Conservation (phyloP, 2,329 filamentous ascomycete genomes). For the Cadophora malorum region DNA sequence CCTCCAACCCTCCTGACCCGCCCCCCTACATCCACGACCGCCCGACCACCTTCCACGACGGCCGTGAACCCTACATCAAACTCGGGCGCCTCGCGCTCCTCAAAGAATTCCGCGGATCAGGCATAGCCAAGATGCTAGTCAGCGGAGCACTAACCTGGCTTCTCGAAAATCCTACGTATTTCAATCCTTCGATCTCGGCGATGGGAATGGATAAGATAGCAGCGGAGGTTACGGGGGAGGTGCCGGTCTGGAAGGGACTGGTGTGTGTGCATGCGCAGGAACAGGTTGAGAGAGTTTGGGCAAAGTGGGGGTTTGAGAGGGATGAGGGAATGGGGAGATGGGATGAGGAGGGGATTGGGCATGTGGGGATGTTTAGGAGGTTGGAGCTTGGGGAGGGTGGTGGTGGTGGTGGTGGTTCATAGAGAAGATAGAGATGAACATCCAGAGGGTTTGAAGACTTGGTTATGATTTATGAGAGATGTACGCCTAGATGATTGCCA, state of each 20-base stretch:
- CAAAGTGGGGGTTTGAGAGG: constrained; percentile 72
- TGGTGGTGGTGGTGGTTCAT: background rate
- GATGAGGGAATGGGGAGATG: constrained; percentile 79
- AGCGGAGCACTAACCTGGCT: constrained; percentile 73
- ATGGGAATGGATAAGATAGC: constrained; percentile 53
- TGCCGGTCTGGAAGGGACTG: constrained; percentile 74
- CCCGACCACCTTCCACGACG: constrained; percentile 61
- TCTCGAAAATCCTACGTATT: constrained; percentile 61
- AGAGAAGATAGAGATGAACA: background rate
- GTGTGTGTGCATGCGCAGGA: constrained; percentile 82
- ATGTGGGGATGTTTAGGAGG: constrained; percentile 80
- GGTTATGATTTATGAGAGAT: background rate
- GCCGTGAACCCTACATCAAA: constrained; percentile 79
- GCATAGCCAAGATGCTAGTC: constrained; percentile 71
- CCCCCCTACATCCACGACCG: constrained; percentile 36
- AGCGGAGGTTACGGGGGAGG: constrained; percentile 48
- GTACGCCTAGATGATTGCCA: background rate
- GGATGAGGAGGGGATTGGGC: constrained; percentile 83
- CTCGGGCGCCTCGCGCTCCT: constrained; percentile 79
- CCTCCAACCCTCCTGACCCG: constrained; percentile 14
- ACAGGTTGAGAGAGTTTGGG: constrained; percentile 68
- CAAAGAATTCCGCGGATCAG: constrained; percentile 66
- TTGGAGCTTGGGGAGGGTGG: constrained; percentile 46
- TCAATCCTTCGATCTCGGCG: constrained; percentile 53
- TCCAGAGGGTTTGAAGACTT: background rate